Percentiles rank a stretch among this genome's conserved stretches.
Conservation (phyloP, 2,329 filamentous ascomycete genomes). For the Stenocarpella maydis region DNA sequence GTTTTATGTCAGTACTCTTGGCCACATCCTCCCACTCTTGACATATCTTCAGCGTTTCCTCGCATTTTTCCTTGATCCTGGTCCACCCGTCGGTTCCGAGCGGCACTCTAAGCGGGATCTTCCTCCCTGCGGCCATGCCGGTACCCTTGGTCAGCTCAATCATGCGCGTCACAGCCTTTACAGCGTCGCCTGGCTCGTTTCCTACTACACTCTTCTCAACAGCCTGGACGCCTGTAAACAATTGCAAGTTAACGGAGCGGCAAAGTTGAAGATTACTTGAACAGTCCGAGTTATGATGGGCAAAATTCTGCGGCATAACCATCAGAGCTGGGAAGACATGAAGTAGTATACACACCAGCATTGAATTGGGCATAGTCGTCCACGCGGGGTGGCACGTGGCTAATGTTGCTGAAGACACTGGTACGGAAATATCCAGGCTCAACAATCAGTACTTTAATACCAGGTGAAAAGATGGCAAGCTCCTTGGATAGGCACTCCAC, state of each 20-base stretch:
- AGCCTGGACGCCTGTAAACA: slow-evolving; percentile 24
- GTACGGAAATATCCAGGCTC: slow-evolving; percentile 56
- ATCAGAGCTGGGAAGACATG: no score
- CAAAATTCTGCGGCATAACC: no score
- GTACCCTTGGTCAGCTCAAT: slow-evolving; percentile 62
- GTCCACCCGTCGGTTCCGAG: slow-evolving; percentile 62
- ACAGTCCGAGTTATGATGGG: no score
- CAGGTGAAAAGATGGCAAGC: slow-evolving; percentile 42
- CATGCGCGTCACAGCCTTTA: slow-evolving; percentile 58
- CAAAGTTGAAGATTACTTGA: no score
- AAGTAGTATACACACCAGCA: slow-evolving; percentile 2
- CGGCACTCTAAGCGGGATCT: slow-evolving; percentile 56
- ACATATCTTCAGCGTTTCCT: slow-evolving; percentile 56
- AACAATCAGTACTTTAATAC: slow-evolving; percentile 48
- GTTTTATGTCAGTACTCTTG: slow-evolving; percentile 54
- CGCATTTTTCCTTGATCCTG: slow-evolving; percentile 58
- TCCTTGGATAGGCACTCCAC: slow-evolving; percentile 46
- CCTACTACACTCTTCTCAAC: slow-evolving; percentile 35
- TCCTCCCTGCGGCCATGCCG: slow-evolving; percentile 42
- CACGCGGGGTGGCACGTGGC: slow-evolving; percentile 40
- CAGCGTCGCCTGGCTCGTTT: slow-evolving; percentile 59
- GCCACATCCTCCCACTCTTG: slow-evolving; percentile 59
- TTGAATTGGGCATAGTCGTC: slow-evolving; percentile 46
- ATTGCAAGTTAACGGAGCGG: no score
- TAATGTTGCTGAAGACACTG: slow-evolving; percentile 47